Percentiles rank a stretch among this genome's conserved stretches.
phyloP scores from a whole-genome alignment of 441 rosid genomes.

The Jatropha podagrica region DNA sequence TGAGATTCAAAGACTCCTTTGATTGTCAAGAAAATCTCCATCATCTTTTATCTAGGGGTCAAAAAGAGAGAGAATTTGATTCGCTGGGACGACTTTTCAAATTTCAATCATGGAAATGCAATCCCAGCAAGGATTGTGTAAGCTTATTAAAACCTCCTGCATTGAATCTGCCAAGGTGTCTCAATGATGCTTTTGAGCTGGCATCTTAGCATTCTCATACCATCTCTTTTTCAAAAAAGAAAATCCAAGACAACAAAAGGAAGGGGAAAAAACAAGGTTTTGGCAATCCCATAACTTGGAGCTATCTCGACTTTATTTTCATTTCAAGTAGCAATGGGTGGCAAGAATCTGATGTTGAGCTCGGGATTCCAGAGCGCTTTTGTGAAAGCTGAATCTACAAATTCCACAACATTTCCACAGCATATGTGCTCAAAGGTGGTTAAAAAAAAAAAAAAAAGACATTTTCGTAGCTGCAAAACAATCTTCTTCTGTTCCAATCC shows the following conservation, averaged over 20 bases:
- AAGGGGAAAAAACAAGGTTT: neutral
- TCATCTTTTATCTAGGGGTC: neutral
- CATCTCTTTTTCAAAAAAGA: neutral
- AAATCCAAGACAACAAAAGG: neutral
- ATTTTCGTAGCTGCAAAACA: too few species aligned
- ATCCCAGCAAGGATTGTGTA: neutral
- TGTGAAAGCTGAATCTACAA: too few species aligned
- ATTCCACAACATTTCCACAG: too few species aligned
- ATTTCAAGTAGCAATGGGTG: neutral
- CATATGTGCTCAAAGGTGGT: too few species aligned
- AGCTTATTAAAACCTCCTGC: neutral
- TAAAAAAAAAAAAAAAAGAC: too few species aligned
- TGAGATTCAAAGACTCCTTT: neutral
- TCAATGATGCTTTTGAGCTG: neutral
- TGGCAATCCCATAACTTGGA: neutral
- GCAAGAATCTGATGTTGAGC: neutral
- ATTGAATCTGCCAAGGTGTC: neutral
- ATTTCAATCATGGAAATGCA: constrained; percentile 15
- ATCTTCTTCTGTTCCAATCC: too few species aligned
- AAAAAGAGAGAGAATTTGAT: neutral
- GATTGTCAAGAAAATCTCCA: neutral
- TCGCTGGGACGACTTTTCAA: constrained; percentile 19
- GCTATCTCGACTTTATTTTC: neutral
- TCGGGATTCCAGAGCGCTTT: too few species aligned
- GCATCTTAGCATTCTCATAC: constrained; percentile 7